A percentile compares a stretch with the other conserved stretches of the same genome.
These are phyloP conservation scores for Coemansia sp. DNA, from an alignment of 192 early-diverging fungal genomes.

Conservation along the genomic window DNA sequence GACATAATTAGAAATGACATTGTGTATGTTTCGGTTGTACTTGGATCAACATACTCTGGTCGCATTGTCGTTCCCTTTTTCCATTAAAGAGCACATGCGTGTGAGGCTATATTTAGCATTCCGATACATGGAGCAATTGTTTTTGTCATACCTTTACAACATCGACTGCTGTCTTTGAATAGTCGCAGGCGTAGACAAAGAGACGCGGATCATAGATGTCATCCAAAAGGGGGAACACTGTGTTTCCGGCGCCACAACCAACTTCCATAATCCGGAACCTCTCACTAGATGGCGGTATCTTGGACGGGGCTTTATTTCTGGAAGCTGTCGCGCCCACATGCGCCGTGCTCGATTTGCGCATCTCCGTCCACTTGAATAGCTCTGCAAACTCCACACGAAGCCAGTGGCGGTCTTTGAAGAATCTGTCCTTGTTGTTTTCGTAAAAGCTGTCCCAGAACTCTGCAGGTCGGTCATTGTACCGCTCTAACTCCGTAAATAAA, in stretches of 20 bases:
- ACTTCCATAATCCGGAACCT: constrained; percentile 69
- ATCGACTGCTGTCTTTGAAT: constrained; percentile 66
- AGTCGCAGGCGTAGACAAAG: constrained; percentile 78
- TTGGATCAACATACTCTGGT: no score
- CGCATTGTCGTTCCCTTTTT: no score
- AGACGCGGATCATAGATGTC: constrained; percentile 59
- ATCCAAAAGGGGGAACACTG: constrained; percentile 72
- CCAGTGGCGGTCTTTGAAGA: constrained; percentile 99
- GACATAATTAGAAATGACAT: neutral
- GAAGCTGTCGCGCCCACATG: neutral
- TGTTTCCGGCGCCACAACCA: constrained; percentile 80
- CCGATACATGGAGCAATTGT: neutral
- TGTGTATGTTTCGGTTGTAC: no score
- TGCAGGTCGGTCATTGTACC: constrained; percentile 59
- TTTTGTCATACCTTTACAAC: constrained; percentile 65
- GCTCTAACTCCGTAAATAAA: constrained; percentile 14
- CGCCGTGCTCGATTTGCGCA: constrained; percentile 17
- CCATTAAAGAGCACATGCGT: no score
- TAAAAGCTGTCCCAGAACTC: constrained; percentile 77
- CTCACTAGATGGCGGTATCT: constrained; percentile 4
- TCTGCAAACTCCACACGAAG: constrained; percentile 91
- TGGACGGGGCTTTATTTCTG: neutral
- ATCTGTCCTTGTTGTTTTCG: constrained; percentile 74
- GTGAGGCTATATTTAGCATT: neutral
- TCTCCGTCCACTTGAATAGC: constrained; percentile 60